A percentile compares a stretch with the other conserved stretches of the same genome.
These are phyloP conservation scores for Corylus americana DNA, from an alignment of 306 rosid species.

Conservation along the genomic window DNA sequence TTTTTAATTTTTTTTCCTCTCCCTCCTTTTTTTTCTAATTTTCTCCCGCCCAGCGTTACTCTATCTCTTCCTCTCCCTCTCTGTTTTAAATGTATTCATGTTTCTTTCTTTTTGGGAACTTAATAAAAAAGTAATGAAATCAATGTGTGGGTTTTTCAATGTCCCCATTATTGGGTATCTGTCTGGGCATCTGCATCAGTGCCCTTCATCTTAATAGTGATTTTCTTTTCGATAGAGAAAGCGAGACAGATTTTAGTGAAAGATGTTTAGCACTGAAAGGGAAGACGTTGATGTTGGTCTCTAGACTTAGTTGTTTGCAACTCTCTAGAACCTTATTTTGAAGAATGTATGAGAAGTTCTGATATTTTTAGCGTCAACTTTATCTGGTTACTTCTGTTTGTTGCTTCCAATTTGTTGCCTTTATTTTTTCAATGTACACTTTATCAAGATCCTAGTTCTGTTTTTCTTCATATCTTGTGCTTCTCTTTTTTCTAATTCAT, in stretches of 20 bases:
- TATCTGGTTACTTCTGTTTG: not conserved
- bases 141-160: not conserved
- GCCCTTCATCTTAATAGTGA: not conserved
- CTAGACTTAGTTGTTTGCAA: not conserved
- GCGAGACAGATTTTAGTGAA: not conserved
- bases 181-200: not conserved
- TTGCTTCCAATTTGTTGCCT: not conserved
- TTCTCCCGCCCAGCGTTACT: too few relatives aligned
- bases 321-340: not conserved
- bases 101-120: not conserved
- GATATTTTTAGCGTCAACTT: not conserved
- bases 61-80: too few relatives aligned
- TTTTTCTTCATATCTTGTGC: slow-evolving; percentile 14
- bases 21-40: too few relatives aligned
- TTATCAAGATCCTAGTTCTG: slow-evolving; percentile 19
- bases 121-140: not conserved
- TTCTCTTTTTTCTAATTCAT: slow-evolving; percentile 28
- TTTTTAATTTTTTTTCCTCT: too few relatives aligned
- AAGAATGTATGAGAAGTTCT: not conserved
- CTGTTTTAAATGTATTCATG: not conserved
- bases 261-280: not conserved
- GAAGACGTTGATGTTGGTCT: not conserved
- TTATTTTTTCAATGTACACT: not conserved
- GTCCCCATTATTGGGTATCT: not conserved
- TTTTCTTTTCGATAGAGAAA: not conserved